Percentiles rank a stretch among this genome's conserved stretches.
Conservation (phyloP, 2,329 filamentous ascomycete genomes). For the Pestalotiopsis sp. region DNA sequence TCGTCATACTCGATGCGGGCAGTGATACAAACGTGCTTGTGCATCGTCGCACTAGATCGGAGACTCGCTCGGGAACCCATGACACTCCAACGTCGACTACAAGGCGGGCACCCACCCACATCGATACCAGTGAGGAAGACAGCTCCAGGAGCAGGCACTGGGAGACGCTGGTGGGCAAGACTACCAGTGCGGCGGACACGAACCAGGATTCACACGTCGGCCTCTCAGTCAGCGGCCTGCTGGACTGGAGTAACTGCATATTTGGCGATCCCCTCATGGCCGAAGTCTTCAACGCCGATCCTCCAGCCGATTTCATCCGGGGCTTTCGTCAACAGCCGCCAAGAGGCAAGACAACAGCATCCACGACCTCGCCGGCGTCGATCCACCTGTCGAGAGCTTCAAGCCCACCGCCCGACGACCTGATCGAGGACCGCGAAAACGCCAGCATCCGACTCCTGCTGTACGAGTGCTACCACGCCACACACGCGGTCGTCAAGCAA, state of each 20-base stretch:
- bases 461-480: conserved; percentile 60
- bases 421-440: conserved; percentile 46
- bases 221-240: conserved; percentile 50
- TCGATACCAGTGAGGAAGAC: background rate
- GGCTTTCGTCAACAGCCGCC: conserved; percentile 40
- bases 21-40: conserved; percentile 54
- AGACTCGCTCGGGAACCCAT: background rate
- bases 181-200: background rate
- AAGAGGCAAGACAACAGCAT: background rate
- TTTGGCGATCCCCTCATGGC: conserved; percentile 63
- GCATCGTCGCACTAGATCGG: conserved; percentile 15
- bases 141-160: background rate
- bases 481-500: conserved; percentile 52
- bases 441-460: conserved; percentile 51
- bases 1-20: conserved; percentile 57
- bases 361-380: background rate
- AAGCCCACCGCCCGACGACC: conserved; percentile 17
- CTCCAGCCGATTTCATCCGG: conserved; percentile 45
- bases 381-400: conserved; percentile 14
- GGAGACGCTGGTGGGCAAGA: background rate
- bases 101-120: background rate
- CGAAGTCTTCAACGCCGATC: conserved; percentile 46
- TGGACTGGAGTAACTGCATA: conserved; percentile 59
- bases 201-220: background rate
- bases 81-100: background rate